A percentile compares a stretch with the other conserved stretches of the same genome.
phyloP scores from a whole-genome alignment of 192 early-diverging fungal genomes.

The Allomyces javanicus region DNA sequence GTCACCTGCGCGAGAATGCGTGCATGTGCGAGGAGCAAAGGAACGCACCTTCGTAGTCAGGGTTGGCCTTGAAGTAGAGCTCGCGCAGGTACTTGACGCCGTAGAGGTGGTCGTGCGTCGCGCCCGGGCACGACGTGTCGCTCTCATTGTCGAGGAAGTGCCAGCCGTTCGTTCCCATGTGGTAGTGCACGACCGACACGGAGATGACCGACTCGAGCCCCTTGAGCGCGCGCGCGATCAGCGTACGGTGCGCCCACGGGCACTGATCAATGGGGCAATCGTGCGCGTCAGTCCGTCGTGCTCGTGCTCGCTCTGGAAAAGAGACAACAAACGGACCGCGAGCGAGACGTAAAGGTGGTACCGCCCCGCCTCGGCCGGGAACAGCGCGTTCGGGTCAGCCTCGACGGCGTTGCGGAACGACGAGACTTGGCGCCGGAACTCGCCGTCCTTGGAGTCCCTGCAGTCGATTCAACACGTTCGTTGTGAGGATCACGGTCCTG shows the following conservation, averaged over 20 bases:
- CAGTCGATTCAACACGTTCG: too few relatives aligned
- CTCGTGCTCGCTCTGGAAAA: neutral
- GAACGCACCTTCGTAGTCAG: conserved; percentile 38
- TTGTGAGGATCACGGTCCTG: too few relatives aligned
- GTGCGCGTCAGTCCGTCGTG: too few relatives aligned
- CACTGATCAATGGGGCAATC: neutral
- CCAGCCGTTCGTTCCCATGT: conserved; percentile 65
- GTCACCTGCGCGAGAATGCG: neutral
- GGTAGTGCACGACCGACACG: conserved; percentile 67
- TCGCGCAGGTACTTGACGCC: conserved; percentile 58
- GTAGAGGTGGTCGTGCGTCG: conserved; percentile 55
- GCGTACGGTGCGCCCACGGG: conserved; percentile 69
- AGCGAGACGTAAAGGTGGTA: conserved; percentile 62
- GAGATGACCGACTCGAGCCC: conserved; percentile 67
- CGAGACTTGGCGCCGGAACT: conserved; percentile 58
- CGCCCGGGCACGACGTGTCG: conserved; percentile 41
- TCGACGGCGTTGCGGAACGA: conserved; percentile 42
- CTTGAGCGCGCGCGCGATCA: conserved; percentile 75
- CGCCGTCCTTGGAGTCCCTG: conserved; percentile 53
- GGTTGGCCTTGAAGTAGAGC: conserved; percentile 77
- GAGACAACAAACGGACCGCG: conserved; percentile 7
- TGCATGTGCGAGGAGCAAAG: neutral
- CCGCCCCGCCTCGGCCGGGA: conserved; percentile 50
- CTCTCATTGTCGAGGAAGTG: conserved; percentile 43
- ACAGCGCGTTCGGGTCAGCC: conserved; percentile 32